These are phyloP conservation scores for Vaccinium corymbosum DNA, from an alignment of 148 eudicot genomes.

Conservation along the genomic window DNA sequence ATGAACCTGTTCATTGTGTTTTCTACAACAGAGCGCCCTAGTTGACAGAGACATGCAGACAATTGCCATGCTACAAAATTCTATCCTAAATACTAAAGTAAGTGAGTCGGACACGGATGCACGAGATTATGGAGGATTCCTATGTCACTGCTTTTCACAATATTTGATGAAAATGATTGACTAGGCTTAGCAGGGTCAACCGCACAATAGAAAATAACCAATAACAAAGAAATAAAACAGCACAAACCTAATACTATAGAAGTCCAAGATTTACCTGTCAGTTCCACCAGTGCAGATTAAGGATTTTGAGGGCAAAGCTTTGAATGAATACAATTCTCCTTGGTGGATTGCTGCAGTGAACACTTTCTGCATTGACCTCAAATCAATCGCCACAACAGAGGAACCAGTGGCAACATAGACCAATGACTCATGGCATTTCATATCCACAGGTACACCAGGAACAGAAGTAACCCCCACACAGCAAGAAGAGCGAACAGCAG, in stretches of 20 bases:
- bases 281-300: constrained; percentile 60
- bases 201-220: not conserved
- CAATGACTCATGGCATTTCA: constrained; percentile 72
- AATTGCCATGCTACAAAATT: not conserved
- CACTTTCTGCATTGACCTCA: constrained; percentile 64
- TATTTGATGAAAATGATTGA: not conserved
- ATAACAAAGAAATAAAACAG: not conserved
- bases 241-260: not conserved
- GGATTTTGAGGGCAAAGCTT: constrained; percentile 60
- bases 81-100: not conserved
- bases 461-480: constrained; percentile 60
- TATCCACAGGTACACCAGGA: constrained; percentile 48
- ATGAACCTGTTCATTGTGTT: not conserved
- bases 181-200: not conserved
- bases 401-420: constrained; percentile 61
- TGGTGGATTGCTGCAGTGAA: constrained; percentile 32
- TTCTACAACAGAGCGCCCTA: not conserved
- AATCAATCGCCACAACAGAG: constrained; percentile 57
- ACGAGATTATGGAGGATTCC: not conserved
- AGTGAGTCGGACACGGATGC: not conserved
- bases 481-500: constrained; percentile 57
- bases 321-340: constrained; percentile 46
- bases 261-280: constrained; percentile 37
- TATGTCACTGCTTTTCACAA: not conserved
- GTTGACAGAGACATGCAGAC: not conserved